These are phyloP conservation scores for Ailanthus altissimus DNA, from an alignment of 345 rosid species.

Conservation along the genomic window DNA sequence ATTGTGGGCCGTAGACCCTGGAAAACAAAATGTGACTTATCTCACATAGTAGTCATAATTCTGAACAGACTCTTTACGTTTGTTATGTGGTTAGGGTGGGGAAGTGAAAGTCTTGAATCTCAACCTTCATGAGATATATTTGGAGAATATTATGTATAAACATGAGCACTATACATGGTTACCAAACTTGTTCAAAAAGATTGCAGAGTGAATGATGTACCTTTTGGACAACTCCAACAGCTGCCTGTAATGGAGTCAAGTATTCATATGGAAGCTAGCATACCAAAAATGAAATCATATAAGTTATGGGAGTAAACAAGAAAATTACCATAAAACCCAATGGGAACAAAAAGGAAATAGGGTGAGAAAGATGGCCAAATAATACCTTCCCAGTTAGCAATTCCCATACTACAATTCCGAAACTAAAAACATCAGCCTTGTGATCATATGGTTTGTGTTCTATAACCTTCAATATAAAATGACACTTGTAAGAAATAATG, in stretches of 20 bases:
- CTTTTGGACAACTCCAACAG: constrained; percentile 97
- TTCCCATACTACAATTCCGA: constrained; percentile 91
- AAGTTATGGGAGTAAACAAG: neutral
- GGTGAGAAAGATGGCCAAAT: neutral
- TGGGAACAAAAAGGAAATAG: neutral
- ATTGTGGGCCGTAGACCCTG: constrained; percentile 87
- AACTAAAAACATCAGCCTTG: constrained; percentile 95
- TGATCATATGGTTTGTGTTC: constrained; percentile 98
- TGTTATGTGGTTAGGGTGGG: no score
- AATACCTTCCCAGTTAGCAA: constrained; percentile 88
- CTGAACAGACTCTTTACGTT: neutral
- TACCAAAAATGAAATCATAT: constrained; percentile 23
- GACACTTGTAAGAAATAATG: constrained; percentile 34
- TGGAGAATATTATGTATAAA: neutral
- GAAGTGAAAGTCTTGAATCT: neutral
- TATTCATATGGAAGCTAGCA: constrained; percentile 89
- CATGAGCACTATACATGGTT: neutral
- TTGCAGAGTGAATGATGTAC: constrained; percentile 34
- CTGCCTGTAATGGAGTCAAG: constrained; percentile 96
- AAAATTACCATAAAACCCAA: neutral
- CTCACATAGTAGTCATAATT: neutral
- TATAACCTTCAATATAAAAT: constrained; percentile 68
- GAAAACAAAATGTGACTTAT: constrained; percentile 14
- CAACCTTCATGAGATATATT: neutral
- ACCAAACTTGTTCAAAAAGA: neutral